These are phyloP conservation scores for Rhazya stricta DNA, from an alignment of 257 asterid species.

Conservation along the genomic window DNA sequence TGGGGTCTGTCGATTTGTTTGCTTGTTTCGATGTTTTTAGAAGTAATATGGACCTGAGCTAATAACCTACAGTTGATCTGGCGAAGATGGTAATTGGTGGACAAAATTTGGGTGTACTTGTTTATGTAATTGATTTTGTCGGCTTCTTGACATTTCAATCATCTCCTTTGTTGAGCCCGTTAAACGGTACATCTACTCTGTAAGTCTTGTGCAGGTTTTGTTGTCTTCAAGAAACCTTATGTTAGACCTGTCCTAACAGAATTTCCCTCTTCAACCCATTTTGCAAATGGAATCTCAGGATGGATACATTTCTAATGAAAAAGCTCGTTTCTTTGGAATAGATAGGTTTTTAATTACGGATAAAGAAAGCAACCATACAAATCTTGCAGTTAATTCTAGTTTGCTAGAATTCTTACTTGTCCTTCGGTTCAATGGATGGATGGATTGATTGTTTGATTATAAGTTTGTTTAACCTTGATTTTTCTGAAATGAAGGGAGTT, in stretches of 20 bases:
- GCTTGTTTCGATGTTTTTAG: background rate
- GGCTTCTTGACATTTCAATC: background rate
- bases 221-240: no score
- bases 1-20: background rate
- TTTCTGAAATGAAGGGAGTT: constrained; percentile 59
- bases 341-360: no score
- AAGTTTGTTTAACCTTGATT: background rate
- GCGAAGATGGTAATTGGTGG: background rate
- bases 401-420: background rate
- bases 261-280: background rate
- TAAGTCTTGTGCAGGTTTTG: no score
- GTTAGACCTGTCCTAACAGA: background rate
- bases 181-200: no score
- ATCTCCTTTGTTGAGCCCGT: background rate
- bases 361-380: no score
- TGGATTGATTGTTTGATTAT: background rate
- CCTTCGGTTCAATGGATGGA: background rate
- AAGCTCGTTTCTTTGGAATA: no score
- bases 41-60: no score
- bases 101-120: background rate
- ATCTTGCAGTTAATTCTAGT: background rate
- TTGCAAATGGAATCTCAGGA: no score
- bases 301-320: background rate
- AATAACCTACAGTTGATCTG: no score
- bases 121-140: background rate